Conservation (phyloP, 495 filamentous ascomycete genomes). For the Aspergillus bertholletiae region DNA sequence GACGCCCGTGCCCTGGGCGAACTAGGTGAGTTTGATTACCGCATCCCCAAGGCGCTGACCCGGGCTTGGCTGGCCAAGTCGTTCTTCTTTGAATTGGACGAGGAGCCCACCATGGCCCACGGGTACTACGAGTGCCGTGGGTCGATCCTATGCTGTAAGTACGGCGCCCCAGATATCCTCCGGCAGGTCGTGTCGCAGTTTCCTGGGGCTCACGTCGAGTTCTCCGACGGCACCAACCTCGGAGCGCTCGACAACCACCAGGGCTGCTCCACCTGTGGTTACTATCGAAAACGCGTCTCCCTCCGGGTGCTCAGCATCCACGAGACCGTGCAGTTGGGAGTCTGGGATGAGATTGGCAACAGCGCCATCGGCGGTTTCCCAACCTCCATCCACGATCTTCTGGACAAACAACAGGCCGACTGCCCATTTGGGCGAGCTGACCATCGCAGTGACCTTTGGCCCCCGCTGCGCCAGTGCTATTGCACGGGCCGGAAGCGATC, state of each 20-base stretch:
- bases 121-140: conserved; percentile 12
- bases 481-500: too few relatives aligned
- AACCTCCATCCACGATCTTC: conserved; percentile 11
- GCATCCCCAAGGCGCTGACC: background rate
- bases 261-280: conserved; percentile 15
- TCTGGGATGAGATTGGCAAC: background rate
- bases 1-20: conserved; percentile 11
- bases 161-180: background rate
- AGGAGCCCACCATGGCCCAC: conserved; percentile 1
- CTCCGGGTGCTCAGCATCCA: conserved; percentile 16
- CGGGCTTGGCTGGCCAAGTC: conserved; percentile 14
- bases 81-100: conserved; percentile 24
- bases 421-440: conserved; percentile 18
- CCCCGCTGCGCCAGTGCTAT: background rate
- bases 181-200: background rate
- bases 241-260: conserved; percentile 8
- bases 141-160: conserved; percentile 9
- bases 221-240: conserved; percentile 1
- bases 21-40: conserved; percentile 5
- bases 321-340: conserved; percentile 7
- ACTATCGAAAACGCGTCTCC: conserved; percentile 16
- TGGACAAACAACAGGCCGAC: conserved; percentile 14
- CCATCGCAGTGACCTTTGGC: conserved; percentile 3
- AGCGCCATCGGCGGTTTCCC: conserved; percentile 19
- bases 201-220: background rate